Base-by-base conservation (phyloP, 257 asterid genomes). In the Henckelia pumila region DNA sequence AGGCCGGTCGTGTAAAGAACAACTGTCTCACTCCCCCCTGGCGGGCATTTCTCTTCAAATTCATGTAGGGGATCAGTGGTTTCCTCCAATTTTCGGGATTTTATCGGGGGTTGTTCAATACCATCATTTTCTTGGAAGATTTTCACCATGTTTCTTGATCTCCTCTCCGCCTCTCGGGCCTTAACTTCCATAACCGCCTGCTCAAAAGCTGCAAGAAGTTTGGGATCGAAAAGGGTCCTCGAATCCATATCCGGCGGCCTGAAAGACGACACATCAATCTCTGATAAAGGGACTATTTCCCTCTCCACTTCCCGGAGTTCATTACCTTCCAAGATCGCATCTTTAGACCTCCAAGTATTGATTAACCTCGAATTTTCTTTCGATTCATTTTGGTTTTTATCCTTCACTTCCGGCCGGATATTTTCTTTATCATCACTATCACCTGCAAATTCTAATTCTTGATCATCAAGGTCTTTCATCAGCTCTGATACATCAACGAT, bases 1-100 rank as follows among this genome's bases (percentile, higher is more conserved):
- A 94, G 82, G 40, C 96, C 92, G 0, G 99, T 94, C 7, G 96
- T 86, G 92, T 94, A 94, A 2, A 94, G 84, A 11, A 94, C 66
- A 0, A 91, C 87, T 0, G 92, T 75, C 0, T 85, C 89, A 4
- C 64, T 25, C 3, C 97, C 99, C 0, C 96, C 95, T 0, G 96
- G 96, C 2, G 99, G 99, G 22, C 93, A 88, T 26, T 73, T 87
- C 23, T 85, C 85, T 59, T 84, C 82, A 37, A 88, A 91, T 44
- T 83, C 91, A 4, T 60, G 7, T 1, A 87, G 53, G 0, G 89
- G 93, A 60, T 84, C 72, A 0, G 50, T 8, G 2, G 1, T 50
- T 79, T 70, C 86, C 16, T 83, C 88, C 1, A 72, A 9, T 75
- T 80, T 85, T 17, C 81, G 66, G 5, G 83, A 17, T 80, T 92